Conservation (phyloP, 2,329 filamentous ascomycete species). For the Truncatella angustata region DNA sequence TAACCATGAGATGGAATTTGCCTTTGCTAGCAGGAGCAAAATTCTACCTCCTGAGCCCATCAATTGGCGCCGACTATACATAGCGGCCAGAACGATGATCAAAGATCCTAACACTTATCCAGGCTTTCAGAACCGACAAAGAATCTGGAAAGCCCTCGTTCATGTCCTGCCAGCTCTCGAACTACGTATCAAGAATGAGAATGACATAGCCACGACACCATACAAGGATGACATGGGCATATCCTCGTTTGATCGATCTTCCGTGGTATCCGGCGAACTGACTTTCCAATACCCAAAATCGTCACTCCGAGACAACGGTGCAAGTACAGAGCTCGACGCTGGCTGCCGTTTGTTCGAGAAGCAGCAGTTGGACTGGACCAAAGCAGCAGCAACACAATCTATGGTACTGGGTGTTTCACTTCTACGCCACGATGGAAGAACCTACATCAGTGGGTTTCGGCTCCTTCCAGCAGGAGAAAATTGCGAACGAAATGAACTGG, state of each 20-base stretch:
- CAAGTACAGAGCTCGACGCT: constrained; percentile 5
- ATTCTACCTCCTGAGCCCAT: constrained; percentile 11
- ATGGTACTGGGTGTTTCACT: constrained; percentile 15
- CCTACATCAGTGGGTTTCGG: constrained; percentile 19
- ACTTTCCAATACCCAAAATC: not conserved
- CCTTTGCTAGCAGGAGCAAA: constrained; percentile 15
- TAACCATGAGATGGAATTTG: constrained; percentile 19
- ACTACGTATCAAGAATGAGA: constrained; percentile 16
- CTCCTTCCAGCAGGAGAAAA: too few species aligned
- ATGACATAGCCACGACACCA: constrained; percentile 2
- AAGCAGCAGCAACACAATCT: not conserved
- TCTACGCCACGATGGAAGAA: constrained; percentile 10
- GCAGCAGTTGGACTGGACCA: constrained; percentile 12
- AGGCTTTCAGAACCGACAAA: constrained; percentile 18
- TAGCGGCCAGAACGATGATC: constrained; percentile 14
- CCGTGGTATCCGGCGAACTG: constrained; percentile 1
- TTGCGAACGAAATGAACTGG: too few species aligned
- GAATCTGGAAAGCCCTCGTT: constrained; percentile 17
- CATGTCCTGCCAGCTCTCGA: constrained; percentile 13
- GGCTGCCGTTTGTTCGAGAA: constrained; percentile 18
- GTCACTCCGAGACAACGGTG: not conserved
- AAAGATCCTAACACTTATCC: constrained; percentile 12
- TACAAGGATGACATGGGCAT: not conserved
- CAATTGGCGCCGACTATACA: constrained; percentile 19
- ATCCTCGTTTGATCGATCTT: not conserved